Base-by-base conservation (phyloP, 2,329 filamentous ascomycete genomes). In the Macrophomina pseudophaseolina region DNA sequence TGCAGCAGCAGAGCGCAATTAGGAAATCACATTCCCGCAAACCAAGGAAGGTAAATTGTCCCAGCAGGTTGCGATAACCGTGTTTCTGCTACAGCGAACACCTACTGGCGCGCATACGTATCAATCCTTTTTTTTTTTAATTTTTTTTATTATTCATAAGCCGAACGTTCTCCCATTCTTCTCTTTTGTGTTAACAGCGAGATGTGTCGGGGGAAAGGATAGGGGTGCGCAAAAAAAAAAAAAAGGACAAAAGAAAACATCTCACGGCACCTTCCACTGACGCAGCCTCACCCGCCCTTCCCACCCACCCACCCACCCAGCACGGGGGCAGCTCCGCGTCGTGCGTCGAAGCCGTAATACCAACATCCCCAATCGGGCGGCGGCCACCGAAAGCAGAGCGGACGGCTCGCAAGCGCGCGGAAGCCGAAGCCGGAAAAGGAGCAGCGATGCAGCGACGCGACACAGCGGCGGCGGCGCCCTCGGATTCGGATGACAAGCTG, bases 31-130 rank as follows among this genome's bases (percentile, higher is more conserved):
- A 40, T 18, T 32, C 14, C 38, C 23, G 32, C 52, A 6, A 23
- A 32, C 18, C 54, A 59, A 60, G 59, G 59, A 49, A 64, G 49
- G 60, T 52, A 52, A 53, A 53, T 33, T 42, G 46, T 35, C 60
- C 48, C 60, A 52, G 60, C 44, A n/a, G 60, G 49, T 16, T 64
- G 60, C 46, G 35, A 53, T 12, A 7, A 64, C 35, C 23, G 30
- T n/a, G 38, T 59, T 28, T 30, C 30, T 14, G 5, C n/a, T 9
- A 14, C 38, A 30, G 40, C 54, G 12, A 11, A 28, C 11, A 40
- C 11, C 44, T 14, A 14, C 12, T 49, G 48, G 4, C 23, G 23
- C 23, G 23, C 16, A 14, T n/a, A 18, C 12, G 16, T 30, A 6
- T n/a, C 32, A 16, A 7, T 12, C 7, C 35, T 7, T 49, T 5